Conservation (phyloP, 2,329 filamentous ascomycete genomes). For the Stachybotrys echinatus region DNA sequence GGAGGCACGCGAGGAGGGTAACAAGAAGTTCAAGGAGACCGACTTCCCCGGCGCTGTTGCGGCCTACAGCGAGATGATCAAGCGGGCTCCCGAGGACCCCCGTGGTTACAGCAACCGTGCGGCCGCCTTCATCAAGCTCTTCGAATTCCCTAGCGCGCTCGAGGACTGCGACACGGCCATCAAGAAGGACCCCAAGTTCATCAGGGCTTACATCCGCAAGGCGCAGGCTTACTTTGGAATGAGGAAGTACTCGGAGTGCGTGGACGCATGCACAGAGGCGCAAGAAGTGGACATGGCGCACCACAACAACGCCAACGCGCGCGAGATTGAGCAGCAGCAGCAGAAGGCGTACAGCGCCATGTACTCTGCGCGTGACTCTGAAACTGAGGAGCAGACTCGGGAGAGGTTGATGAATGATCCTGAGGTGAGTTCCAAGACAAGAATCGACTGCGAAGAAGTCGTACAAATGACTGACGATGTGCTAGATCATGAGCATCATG, state of each 20-base stretch:
- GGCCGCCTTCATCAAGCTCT: conserved; percentile 92
- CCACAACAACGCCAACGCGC: conserved; percentile 68
- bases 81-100: conserved; percentile 87
- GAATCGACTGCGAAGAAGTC: background rate
- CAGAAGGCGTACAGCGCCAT: conserved; percentile 89
- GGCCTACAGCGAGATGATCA: conserved; percentile 94
- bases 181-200: conserved; percentile 76
- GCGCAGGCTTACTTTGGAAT: conserved; percentile 94
- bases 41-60: conserved; percentile 95
- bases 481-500: conserved; percentile 78
- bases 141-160: conserved; percentile 90
- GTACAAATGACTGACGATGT: conserved; percentile 11
- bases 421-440: conserved; percentile 56
- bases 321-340: conserved; percentile 91
- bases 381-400: conserved; percentile 93
- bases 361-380: conserved; percentile 85
- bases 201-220: conserved; percentile 94
- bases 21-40: conserved; percentile 93
- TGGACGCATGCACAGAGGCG: conserved; percentile 85
- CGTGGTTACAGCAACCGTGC: conserved; percentile 97
- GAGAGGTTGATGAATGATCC: conserved; percentile 87
- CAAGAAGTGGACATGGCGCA: conserved; percentile 66
- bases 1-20: conserved; percentile 89
- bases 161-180: conserved; percentile 46
- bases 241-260: conserved; percentile 94